Evolutionary conservation across 2,329 filamentous ascomycete genomes (phyloP), one percentile per base, ranked within the genome.

Genomic region (Trichoderma sp.): DNA sequence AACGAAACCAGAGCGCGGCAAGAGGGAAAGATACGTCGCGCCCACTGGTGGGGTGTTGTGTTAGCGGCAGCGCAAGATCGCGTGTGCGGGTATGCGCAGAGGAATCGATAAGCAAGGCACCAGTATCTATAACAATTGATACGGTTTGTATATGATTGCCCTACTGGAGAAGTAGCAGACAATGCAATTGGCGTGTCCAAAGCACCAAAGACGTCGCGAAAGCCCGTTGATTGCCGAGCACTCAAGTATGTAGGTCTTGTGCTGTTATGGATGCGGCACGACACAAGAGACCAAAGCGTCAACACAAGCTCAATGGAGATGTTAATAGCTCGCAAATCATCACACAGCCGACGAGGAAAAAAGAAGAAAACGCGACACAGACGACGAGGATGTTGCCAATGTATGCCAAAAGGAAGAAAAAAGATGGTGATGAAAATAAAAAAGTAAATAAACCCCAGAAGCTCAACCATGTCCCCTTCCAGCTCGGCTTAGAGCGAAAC

Each of bases 11-110:
- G 16, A 21, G 60, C 50, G 63, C 76, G 60, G 76, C 77, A 78
- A 73, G 38, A 45, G 77, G 78, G 79, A 76, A 45, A 53, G 50
- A 38, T 4, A 11, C 24, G 41, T 59, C 66, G 66, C 66, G 66
- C 66, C n/a, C 31, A 35, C 45, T 21, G 66, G 31, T 41, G 66
- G 66, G 45, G 27, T 53, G 45, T 53, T 21, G 50, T 21, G 50
- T 53, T 53, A 53, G 50, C 50, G 45, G 45, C 56, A 31, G 50
- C 21, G 50, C 29, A 27, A 38, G n/a, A 33, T 56, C 66, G 50
- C 45, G 45, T 59, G 50, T 31, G 62, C 50, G 50, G 21, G n/a
- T 24, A 21, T 18, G 64, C 45, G 18, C n/a, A 53, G 27, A 35
- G 24, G 11, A 56, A 35, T 35, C 65, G 41, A 35, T 16, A 56